Evolutionary conservation across 208 protist genomes (phyloP).

Genomic region (Crithidia mellificae): DNA sequence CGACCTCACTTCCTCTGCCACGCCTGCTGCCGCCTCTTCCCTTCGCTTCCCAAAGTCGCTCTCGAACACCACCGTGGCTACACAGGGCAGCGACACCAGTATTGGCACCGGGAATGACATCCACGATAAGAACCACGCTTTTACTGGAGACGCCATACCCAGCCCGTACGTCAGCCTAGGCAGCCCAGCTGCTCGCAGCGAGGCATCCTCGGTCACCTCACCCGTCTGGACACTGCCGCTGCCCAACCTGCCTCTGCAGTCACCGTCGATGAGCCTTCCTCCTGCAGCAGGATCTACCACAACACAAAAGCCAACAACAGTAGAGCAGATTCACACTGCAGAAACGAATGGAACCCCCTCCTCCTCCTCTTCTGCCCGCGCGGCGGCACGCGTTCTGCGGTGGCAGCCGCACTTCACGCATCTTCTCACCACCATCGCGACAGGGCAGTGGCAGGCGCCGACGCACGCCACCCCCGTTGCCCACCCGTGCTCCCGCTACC

Average conservation of each 20-base stretch:
- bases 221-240: constrained; percentile 25
- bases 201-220: constrained; percentile 12
- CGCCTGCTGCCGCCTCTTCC: not conserved
- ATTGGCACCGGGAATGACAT: not conserved
- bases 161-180: constrained; percentile 22
- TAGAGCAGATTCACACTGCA: too few species aligned
- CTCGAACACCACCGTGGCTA: not conserved
- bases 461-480: not conserved
- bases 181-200: constrained; percentile 25
- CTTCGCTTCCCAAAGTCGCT: constrained; percentile 1
- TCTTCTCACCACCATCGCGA: constrained; percentile 37
- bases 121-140: too few species aligned
- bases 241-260: constrained; percentile 1
- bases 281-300: not conserved
- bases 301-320: not conserved
- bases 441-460: constrained; percentile 31
- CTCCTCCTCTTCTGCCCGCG: not conserved
- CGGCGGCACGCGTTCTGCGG: constrained; percentile 20
- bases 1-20: constrained; percentile 2
- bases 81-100: not conserved
- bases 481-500: constrained; percentile 28
- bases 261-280: not conserved
- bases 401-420: constrained; percentile 34
- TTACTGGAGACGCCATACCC: constrained; percentile 3
- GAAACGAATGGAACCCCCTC: too few species aligned